Percentiles rank a stretch among this genome's conserved stretches.
phyloP scores from a whole-genome alignment of 805 yeast genomes.

The Ogataea sp. region DNA sequence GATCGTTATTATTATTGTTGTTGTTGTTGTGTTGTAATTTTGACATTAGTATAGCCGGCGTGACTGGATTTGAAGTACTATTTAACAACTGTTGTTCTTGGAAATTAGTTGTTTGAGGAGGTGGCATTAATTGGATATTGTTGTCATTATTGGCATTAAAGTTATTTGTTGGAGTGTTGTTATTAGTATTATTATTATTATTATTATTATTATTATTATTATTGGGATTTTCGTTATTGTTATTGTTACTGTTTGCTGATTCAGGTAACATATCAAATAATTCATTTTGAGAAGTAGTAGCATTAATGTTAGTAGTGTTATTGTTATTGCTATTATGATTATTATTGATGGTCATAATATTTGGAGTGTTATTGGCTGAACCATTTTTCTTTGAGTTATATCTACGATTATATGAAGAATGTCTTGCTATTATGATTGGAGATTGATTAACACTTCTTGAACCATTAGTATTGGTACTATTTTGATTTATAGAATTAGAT shows the following conservation, averaged over 20 bases:
- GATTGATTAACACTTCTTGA: constrained; percentile 22
- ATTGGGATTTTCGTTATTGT: not conserved
- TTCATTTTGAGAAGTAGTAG: constrained; percentile 12
- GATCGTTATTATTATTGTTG: constrained; percentile 4
- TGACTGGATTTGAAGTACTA: constrained; percentile 13
- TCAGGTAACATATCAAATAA: constrained; percentile 23
- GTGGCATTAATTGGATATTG: constrained; percentile 1
- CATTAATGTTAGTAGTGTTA: no score
- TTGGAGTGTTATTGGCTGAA: not conserved
- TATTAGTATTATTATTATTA: constrained; percentile 6
- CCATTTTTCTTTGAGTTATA: not conserved
- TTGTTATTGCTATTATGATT: not conserved
- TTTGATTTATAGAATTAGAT: constrained; percentile 4
- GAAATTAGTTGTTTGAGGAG: not conserved
- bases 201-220: not conserved
- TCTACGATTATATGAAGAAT: constrained; percentile 6
- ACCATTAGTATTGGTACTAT: constrained; percentile 2
- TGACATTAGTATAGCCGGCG: constrained; percentile 25
- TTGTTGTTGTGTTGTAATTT: constrained; percentile 2
- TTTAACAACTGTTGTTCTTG: no score
- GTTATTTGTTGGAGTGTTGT: constrained; percentile 16
- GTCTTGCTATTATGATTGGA: constrained; percentile 28
- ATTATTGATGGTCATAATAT: no score
- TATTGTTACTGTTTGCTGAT: constrained; percentile 19
- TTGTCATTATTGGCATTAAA: constrained; percentile 1